phyloP scores from a whole-genome alignment of 495 filamentous ascomycete species.

The Neurospora sp. region DNA sequence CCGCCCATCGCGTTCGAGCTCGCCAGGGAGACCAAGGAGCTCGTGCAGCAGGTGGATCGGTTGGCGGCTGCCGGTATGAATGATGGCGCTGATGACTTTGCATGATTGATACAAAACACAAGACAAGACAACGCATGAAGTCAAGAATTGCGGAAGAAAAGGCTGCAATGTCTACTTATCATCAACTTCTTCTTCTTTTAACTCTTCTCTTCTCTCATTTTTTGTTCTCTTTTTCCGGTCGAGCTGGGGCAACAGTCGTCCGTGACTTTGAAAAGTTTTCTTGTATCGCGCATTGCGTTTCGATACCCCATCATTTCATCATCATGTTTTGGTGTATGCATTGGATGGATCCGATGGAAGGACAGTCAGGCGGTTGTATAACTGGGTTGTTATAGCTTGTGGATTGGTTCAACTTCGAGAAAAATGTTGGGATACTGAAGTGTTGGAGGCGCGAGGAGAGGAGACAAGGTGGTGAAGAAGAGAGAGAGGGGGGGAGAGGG shows the following conservation, averaged over 20 bases:
- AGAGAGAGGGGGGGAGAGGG: neutral
- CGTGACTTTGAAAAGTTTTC: neutral
- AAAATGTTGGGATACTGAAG: neutral
- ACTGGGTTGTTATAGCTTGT: neutral
- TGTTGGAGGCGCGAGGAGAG: neutral
- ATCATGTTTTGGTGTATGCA: constrained; percentile 5
- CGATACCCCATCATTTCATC: constrained; percentile 22
- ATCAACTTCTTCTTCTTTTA: neutral
- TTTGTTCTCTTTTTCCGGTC: neutral
- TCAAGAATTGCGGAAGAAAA: neutral
- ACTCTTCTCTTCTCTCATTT: neutral
- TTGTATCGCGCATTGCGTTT: constrained; percentile 4
- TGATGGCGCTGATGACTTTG: constrained; percentile 34
- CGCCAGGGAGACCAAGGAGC: constrained; percentile 70
- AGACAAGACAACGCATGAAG: neutral
- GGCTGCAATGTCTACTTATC: neutral
- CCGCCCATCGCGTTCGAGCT: constrained; percentile 84
- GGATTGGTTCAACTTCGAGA: neutral
- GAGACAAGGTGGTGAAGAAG: no score
- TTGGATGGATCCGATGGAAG: neutral
- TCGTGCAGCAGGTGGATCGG: constrained; percentile 40
- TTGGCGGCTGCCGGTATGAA: constrained; percentile 18
- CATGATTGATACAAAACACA: constrained; percentile 18
- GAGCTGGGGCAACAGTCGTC: neutral
- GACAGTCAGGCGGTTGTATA: neutral